Base-by-base conservation (phyloP, 768 basidiomycete species). In the Tephrocybe sp. region DNA sequence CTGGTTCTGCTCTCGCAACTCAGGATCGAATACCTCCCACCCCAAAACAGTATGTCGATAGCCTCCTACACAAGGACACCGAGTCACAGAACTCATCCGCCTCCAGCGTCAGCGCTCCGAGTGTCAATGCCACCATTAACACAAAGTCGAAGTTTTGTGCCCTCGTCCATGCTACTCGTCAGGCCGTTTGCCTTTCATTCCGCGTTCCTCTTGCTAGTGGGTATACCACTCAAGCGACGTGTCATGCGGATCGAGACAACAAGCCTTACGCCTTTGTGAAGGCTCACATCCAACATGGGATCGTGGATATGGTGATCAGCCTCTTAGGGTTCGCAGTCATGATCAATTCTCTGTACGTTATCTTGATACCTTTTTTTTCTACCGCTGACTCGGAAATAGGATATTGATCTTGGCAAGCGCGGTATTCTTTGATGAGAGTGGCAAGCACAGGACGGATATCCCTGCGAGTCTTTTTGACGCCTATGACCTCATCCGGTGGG, bases 381-480 rank as follows among this genome's bases (percentile, higher is more conserved):
- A 28, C 4, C 25, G 45, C 26, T 9, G 2, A 35, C 28, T 12
- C 16, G 15, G 11, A 6, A 11, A 34, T 49, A 90, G 88, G 52
- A 93, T 96, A 53, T 72, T 95, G 31, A 86, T 93, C 31, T 71
- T 96, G 34, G 89, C 90, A 1, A 76, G 84, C 25, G 84, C 91
- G 9, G 90, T 92, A 5, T 96, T 92, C 69, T 91, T 80, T 68
- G 72, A 74, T 25, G 74, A 79, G 2, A 41, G 57, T 18, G 52
- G 52, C 5, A 64, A 60, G 26, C 59, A 35, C 7, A 61, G 57
- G 52, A 43, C 54, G 1, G 63, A 34, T 43, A 49, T 59, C 28
- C 78, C 87, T 15, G 90, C 91, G 1, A 88, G 83, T 63, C 72
- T 97, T 5, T 92, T 92, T 59, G 91, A 91, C 60, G 91, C 92